Percentiles rank a stretch among this genome's conserved stretches.
These are phyloP conservation scores for Linum usitatissimum DNA, from an alignment of 345 rosid genomes.

Conservation along the genomic window DNA sequence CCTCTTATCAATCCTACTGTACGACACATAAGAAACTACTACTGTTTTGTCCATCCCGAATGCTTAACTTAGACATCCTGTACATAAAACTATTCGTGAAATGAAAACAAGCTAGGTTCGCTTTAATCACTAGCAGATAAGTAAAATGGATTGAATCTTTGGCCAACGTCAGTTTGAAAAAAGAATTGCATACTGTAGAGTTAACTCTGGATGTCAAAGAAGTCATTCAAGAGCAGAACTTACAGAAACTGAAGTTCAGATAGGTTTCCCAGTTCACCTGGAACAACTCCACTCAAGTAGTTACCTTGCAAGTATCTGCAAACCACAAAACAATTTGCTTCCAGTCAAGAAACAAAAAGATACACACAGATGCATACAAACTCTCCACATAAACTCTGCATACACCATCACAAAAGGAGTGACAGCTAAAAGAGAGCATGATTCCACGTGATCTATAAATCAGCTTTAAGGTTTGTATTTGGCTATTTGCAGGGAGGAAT, in stretches of 20 bases:
- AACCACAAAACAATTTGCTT: constrained; percentile 5
- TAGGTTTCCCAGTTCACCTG: constrained; percentile 70
- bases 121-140: not conserved
- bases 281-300: constrained; percentile 67
- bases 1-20: not conserved
- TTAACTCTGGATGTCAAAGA: not conserved
- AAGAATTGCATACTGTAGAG: not conserved
- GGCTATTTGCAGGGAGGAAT: not conserved
- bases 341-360: not conserved
- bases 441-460: not conserved
- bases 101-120: not conserved
- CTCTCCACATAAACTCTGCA: not conserved
- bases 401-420: not conserved
- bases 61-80: not conserved
- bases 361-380: not conserved
- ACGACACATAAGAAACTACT: not conserved
- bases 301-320: constrained; percentile 82
- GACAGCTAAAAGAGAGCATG: not conserved
- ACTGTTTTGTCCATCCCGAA: not conserved
- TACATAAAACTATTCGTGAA: too few relatives aligned
- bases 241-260: constrained; percentile 57
- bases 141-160: not conserved
- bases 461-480: not conserved
- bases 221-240: constrained; percentile 16
- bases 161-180: not conserved